phyloP scores from a whole-genome alignment of 2,329 filamentous ascomycete genomes.

The Trichoderma hamatum region DNA sequence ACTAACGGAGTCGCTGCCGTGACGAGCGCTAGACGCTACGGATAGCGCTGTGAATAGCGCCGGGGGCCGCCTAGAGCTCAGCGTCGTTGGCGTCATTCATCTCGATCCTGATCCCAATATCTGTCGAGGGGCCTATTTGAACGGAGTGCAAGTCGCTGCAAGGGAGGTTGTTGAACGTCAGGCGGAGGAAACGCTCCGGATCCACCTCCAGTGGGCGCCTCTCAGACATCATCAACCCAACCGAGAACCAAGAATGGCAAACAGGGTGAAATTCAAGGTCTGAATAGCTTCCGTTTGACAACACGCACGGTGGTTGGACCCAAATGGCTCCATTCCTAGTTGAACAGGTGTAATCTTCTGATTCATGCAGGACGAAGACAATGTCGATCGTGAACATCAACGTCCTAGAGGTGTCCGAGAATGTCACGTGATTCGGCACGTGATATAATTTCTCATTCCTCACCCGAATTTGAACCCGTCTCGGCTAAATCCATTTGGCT shows the following conservation, averaged over 20 bases:
- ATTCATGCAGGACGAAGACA: not conserved
- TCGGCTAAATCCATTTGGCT: slow-evolving; percentile 2
- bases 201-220: not conserved
- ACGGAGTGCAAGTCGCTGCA: not conserved
- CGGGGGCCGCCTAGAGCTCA: not conserved
- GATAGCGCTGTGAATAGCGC: not conserved
- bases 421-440: not conserved
- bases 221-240: not conserved
- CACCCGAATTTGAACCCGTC: not conserved
- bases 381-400: not conserved
- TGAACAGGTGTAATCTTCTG: slow-evolving; percentile 9
- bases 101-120: not conserved
- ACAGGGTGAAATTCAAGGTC: slow-evolving; percentile 6
- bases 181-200: slow-evolving; percentile 15
- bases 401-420: too few relatives aligned
- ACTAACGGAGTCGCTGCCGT: not conserved
- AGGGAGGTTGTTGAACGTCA: slow-evolving; percentile 1
- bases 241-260: not conserved
- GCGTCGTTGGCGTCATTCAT: slow-evolving; percentile 12
- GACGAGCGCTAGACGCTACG: not conserved
- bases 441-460: not conserved
- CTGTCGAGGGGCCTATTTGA: not conserved
- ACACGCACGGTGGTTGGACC: not conserved
- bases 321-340: slow-evolving; percentile 13
- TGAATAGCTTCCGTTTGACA: slow-evolving; percentile 7